Percentiles rank a stretch among this genome's conserved stretches.
These are phyloP conservation scores for Neofusicoccum parvum DNA, from an alignment of 2,329 filamentous ascomycete species.

Conservation along the genomic window DNA sequence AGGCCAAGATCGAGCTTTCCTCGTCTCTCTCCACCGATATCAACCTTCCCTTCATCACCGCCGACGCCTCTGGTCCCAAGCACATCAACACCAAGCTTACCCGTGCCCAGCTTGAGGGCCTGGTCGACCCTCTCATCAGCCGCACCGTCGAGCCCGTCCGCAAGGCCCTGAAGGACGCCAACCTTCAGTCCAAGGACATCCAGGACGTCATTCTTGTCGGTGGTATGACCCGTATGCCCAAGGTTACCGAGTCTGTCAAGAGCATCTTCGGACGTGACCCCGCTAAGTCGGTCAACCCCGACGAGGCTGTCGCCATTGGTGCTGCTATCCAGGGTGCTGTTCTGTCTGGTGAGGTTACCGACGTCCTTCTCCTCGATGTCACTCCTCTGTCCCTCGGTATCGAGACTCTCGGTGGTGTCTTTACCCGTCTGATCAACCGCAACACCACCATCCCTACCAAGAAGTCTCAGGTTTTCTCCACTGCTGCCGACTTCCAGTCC, in stretches of 20 bases:
- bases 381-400: slow-evolving; percentile 97
- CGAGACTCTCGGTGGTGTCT: slow-evolving; percentile 96
- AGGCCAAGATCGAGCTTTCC: slow-evolving; percentile 98
- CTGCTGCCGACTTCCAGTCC: slow-evolving; percentile 96
- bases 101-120: slow-evolving; percentile 86
- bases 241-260: slow-evolving; percentile 96
- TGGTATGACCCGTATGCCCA: slow-evolving; percentile 99
- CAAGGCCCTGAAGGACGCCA: slow-evolving; percentile 95
- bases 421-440: slow-evolving; percentile 97
- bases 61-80: slow-evolving; percentile 92
- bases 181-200: slow-evolving; percentile 87
- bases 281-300: slow-evolving; percentile 97
- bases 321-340: slow-evolving; percentile 97
- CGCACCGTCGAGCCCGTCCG: slow-evolving; percentile 89
- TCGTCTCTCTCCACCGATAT: slow-evolving; percentile 95
- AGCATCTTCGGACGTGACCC: slow-evolving; percentile 94
- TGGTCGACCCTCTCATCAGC: slow-evolving; percentile 86
- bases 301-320: slow-evolving; percentile 97
- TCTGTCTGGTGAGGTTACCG: slow-evolving; percentile 93
- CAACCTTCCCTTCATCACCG: slow-evolving; percentile 98
- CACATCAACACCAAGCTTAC: slow-evolving; percentile 97
- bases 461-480: slow-evolving; percentile 98
- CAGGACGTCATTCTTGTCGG: slow-evolving; percentile 97
- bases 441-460: slow-evolving; percentile 99
- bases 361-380: slow-evolving; percentile 92